Conservation (phyloP, 805 yeast species). For the Yarrowia porcina region DNA sequence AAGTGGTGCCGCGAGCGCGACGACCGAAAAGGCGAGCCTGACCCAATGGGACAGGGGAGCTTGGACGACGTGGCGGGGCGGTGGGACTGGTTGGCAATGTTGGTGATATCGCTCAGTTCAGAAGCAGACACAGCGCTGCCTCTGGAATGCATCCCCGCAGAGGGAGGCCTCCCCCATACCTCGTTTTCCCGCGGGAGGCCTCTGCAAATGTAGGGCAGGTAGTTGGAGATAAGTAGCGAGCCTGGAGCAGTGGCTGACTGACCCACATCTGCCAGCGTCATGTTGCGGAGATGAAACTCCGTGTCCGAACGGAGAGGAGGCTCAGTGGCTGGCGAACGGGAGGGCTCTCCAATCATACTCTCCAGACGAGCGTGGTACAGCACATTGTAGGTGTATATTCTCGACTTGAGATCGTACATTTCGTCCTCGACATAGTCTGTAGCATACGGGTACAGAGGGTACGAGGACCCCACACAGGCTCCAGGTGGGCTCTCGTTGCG, state of each 20-base stretch:
- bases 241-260: not conserved
- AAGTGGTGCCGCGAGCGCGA: constrained; percentile 10
- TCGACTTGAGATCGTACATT: constrained; percentile 13
- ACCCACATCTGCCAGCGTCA: constrained; percentile 7
- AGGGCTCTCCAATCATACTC: not conserved
- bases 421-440: constrained; percentile 31
- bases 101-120: constrained; percentile 13
- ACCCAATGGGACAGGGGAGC: constrained; percentile 5
- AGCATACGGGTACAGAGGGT: constrained; percentile 4
- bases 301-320: constrained; percentile 5
- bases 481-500: constrained; percentile 9
- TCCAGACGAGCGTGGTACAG: constrained; percentile 2
- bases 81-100: not conserved
- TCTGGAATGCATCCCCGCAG: not conserved
- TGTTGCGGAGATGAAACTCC: constrained; percentile 10
- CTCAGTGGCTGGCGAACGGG: not conserved
- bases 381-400: constrained; percentile 22
- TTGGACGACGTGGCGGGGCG: not conserved
- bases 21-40: constrained; percentile 4
- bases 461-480: not conserved
- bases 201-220: constrained; percentile 11
- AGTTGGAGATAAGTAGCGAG: not conserved
- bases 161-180: not conserved
- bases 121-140: constrained; percentile 2
- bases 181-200: not conserved